Conservation (phyloP, 345 rosid genomes). For the sweet orange (Citrus sinensis) region DVS_A1.0 CM039164.1:163001-163500, state of each 20-base stretch:
- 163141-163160: slow-evolving; percentile 22
- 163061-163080: slow-evolving; percentile 45
- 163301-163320: slow-evolving; percentile 27
- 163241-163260: slow-evolving; percentile 22
- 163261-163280: slow-evolving; percentile 14
- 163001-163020: slow-evolving; percentile 29
- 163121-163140: slow-evolving; percentile 26
- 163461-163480: slow-evolving; percentile 25
- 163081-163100: slow-evolving; percentile 30
- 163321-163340: slow-evolving; percentile 28
- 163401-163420: slow-evolving; percentile 27
- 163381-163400: slow-evolving; percentile 40
- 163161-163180: slow-evolving; percentile 31
- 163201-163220: slow-evolving; percentile 25
- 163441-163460: slow-evolving; percentile 32
- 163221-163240: slow-evolving; percentile 27
- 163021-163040: slow-evolving; percentile 37
- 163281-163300: slow-evolving; percentile 19
- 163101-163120: slow-evolving; percentile 28
- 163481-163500: slow-evolving; percentile 47
- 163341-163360: slow-evolving; percentile 26
- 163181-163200: slow-evolving; percentile 23
- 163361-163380: slow-evolving; percentile 22
- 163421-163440: slow-evolving; percentile 31
- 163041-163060: slow-evolving; percentile 35